Conservation (phyloP, 495 filamentous ascomycete genomes). For the Penicillium maclennaniae region DNA sequence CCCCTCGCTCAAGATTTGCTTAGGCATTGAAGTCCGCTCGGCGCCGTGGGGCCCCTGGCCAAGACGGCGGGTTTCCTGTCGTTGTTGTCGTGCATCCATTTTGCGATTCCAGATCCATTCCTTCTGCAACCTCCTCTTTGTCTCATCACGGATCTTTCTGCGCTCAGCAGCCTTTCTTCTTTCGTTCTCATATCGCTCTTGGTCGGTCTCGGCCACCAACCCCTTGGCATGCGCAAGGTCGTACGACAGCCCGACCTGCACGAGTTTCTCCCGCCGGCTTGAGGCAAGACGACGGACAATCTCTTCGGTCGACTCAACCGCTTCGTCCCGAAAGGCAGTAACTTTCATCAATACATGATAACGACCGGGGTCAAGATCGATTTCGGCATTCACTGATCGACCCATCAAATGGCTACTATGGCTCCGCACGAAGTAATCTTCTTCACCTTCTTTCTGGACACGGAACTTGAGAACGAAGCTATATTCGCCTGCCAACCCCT, state of each 20-base stretch:
- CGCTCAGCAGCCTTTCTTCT: slow-evolving; percentile 43
- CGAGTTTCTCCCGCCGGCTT: slow-evolving; percentile 70
- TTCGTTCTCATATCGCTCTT: slow-evolving; percentile 52
- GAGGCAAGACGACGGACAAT: slow-evolving; percentile 61
- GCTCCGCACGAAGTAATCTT: slow-evolving; percentile 82
- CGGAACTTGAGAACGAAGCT: slow-evolving; percentile 74
- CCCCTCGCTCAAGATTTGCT: slow-evolving; percentile 21
- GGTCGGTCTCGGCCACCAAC: slow-evolving; percentile 59
- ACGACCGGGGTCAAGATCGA: slow-evolving; percentile 75
- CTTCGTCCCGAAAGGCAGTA: slow-evolving; percentile 57
- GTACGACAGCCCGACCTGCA: slow-evolving; percentile 75
- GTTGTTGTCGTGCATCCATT: slow-evolving; percentile 39
- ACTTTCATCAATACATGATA: slow-evolving; percentile 80
- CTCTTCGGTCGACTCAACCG: slow-evolving; percentile 57
- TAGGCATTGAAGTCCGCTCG: slow-evolving; percentile 5
- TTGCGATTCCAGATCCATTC: slow-evolving; percentile 50
- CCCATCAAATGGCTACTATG: slow-evolving; percentile 65
- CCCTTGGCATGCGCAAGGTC: slow-evolving; percentile 82
- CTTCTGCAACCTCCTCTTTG: slow-evolving; percentile 46
- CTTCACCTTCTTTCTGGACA: slow-evolving; percentile 72
- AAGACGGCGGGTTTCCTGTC: slow-evolving; percentile 25
- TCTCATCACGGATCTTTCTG: slow-evolving; percentile 39
- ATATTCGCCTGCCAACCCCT: slow-evolving; percentile 80
- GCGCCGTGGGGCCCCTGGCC: slow-evolving; percentile 6
- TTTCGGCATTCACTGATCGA: slow-evolving; percentile 77